Conservation (phyloP, 345 rosid species). For the Salix udensis region DNA sequence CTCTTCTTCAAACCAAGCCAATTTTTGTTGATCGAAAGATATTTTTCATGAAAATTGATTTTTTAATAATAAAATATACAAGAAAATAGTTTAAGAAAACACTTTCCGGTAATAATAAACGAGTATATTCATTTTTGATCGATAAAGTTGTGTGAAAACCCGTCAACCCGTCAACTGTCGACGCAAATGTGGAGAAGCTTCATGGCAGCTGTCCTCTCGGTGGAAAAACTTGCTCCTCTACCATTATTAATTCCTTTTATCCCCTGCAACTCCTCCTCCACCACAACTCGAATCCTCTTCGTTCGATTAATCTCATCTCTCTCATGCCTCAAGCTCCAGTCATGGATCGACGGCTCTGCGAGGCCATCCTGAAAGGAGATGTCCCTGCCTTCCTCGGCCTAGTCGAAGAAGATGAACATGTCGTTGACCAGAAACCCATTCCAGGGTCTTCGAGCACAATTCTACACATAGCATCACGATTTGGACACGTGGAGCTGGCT, state of each 20-base stretch:
- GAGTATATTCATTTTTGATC: too few species aligned
- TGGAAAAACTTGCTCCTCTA: constrained; percentile 14
- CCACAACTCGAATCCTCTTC: background rate
- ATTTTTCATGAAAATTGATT: too few species aligned
- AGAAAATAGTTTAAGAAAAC: too few species aligned
- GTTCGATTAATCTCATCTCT: background rate
- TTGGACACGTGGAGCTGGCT: constrained; percentile 42
- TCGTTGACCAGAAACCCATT: constrained; percentile 8
- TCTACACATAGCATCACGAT: constrained; percentile 39
- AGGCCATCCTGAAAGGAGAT: constrained; percentile 28
- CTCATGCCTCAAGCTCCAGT: background rate
- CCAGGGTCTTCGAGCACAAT: constrained; percentile 25
- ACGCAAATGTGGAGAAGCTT: constrained; percentile 12
- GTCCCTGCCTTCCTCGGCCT: constrained; percentile 9
- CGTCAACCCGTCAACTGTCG: background rate
- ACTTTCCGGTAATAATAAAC: too few species aligned
- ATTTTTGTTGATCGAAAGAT: too few species aligned
- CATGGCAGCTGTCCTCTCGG: constrained; percentile 15
- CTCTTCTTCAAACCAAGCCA: rapidly evolving
- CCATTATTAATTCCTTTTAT: background rate
- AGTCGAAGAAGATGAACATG: constrained; percentile 11
- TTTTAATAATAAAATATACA: too few species aligned
- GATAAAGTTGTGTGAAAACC: background rate
- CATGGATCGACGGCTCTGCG: constrained; percentile 32
- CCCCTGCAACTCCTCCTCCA: too few species aligned